Evolutionary conservation across 352 stramenopile species (phyloP).

Genomic region (Globisporangium orthogonon): DNA sequence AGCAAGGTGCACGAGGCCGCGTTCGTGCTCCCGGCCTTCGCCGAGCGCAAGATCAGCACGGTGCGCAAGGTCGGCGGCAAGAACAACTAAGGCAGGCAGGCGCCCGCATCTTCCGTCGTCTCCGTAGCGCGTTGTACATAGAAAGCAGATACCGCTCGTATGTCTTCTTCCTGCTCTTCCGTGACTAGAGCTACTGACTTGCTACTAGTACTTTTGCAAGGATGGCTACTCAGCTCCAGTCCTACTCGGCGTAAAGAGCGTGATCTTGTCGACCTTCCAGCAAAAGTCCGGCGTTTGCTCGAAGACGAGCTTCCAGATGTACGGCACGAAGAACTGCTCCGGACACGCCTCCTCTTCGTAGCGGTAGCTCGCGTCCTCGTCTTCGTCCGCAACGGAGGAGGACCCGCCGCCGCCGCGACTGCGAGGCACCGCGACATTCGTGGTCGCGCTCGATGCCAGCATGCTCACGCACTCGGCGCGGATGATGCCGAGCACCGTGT

Average conservation of each 20-base stretch:
- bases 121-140: neutral
- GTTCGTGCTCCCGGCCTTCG: constrained; percentile 97
- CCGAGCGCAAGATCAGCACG: constrained; percentile 73
- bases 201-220: too few species aligned
- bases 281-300: constrained; percentile 72
- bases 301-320: constrained; percentile 71
- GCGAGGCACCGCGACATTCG: constrained; percentile 4
- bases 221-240: neutral
- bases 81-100: constrained; percentile 6
- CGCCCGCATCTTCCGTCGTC: neutral
- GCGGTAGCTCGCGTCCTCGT: constrained; percentile 66
- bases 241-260: constrained; percentile 42
- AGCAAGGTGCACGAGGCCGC: constrained; percentile 90
- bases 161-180: neutral
- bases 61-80: constrained; percentile 50
- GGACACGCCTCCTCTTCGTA: constrained; percentile 71
- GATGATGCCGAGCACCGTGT: constrained; percentile 62
- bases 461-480: constrained; percentile 60
- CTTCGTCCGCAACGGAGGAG: constrained; percentile 13
- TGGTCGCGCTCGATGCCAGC: constrained; percentile 39
- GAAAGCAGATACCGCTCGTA: neutral
- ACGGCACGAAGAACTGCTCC: constrained; percentile 75
- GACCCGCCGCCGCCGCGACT: neutral
- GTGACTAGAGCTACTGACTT: too few species aligned
- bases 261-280: constrained; percentile 80